Percentiles rank a stretch among this genome's conserved stretches.
phyloP scores from a whole-genome alignment of 768 basidiomycete genomes.

The Mycena galopus region DNA sequence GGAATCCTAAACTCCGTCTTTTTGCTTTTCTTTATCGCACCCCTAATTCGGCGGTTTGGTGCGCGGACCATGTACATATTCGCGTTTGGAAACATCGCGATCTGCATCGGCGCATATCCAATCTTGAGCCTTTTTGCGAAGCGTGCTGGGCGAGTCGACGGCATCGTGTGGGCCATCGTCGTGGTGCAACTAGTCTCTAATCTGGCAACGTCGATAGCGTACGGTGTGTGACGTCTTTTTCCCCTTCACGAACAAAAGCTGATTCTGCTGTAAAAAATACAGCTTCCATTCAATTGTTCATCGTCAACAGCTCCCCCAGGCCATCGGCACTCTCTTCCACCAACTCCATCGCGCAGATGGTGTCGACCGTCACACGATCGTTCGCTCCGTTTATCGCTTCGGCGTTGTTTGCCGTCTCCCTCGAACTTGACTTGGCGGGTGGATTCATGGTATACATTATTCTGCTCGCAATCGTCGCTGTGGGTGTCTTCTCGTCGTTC shows the following conservation, averaged over 20 bases:
- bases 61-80: slow-evolving; percentile 57
- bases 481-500: slow-evolving; percentile 43
- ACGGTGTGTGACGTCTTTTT: slow-evolving; percentile 2
- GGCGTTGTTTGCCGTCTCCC: slow-evolving; percentile 67
- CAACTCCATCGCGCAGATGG: slow-evolving; percentile 69
- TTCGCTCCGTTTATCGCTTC: slow-evolving; percentile 67
- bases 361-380: slow-evolving; percentile 60
- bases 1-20: slow-evolving; percentile 62
- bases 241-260: slow-evolving; percentile 7
- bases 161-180: slow-evolving; percentile 26
- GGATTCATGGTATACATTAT: slow-evolving; percentile 60
- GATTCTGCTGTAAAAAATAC: slow-evolving; percentile 44
- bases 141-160: slow-evolving; percentile 27
- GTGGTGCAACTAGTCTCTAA: slow-evolving; percentile 33
- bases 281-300: slow-evolving; percentile 60
- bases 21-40: slow-evolving; percentile 59
- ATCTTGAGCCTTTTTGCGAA: slow-evolving; percentile 30
- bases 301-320: slow-evolving; percentile 57
- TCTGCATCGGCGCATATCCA: slow-evolving; percentile 33
- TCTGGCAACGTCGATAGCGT: slow-evolving; percentile 23
- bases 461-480: slow-evolving; percentile 44
- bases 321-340: slow-evolving; percentile 61
- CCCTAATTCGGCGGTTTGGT: slow-evolving; percentile 59
- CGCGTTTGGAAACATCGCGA: slow-evolving; percentile 37
- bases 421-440: slow-evolving; percentile 57